Percentiles rank a stretch among this genome's conserved stretches.
Evolutionary conservation across 176 grass and related monocot genomes (phyloP).

Genomic region (Triticum urartu): DNA sequence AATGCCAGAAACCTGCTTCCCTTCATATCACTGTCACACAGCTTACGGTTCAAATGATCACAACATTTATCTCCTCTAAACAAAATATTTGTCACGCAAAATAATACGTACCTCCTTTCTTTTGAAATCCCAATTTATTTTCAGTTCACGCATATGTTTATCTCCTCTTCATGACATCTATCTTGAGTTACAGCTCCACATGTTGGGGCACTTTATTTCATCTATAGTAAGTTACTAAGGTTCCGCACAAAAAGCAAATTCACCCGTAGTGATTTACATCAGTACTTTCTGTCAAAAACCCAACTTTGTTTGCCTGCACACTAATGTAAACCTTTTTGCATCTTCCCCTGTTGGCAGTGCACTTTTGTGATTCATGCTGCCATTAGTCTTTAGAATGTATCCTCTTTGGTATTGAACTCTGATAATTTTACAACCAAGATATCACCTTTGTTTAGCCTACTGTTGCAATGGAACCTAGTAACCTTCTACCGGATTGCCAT

Average conservation of each 20-base stretch:
- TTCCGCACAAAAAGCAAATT: too few species aligned
- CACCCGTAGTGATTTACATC: too few species aligned
- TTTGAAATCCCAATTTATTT: too few species aligned
- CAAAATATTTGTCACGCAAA: too few species aligned
- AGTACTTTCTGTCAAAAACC: not conserved
- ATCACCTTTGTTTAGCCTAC: not conserved
- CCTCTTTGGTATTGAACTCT: not conserved
- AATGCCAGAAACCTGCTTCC: too few species aligned
- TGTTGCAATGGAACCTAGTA: not conserved
- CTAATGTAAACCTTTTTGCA: constrained; percentile 12
- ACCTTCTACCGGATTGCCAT: not conserved
- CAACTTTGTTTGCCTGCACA: constrained; percentile 13
- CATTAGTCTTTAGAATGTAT: not conserved
- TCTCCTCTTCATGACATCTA: too few species aligned
- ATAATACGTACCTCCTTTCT: too few species aligned
- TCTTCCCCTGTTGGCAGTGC: constrained; percentile 19
- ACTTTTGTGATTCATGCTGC: constrained; percentile 21
- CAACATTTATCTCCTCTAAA: too few species aligned
- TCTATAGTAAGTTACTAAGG: not conserved
- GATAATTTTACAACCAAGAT: constrained; percentile 21
- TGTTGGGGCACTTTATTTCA: too few species aligned
- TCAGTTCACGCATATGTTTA: too few species aligned
- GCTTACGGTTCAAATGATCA: not conserved
- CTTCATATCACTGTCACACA: not conserved
- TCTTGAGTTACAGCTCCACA: too few species aligned